A percentile compares a stretch with the other conserved stretches of the same genome.
Conservation (phyloP, 2,329 filamentous ascomycete species). For the Apiospora saccharicola region DNA sequence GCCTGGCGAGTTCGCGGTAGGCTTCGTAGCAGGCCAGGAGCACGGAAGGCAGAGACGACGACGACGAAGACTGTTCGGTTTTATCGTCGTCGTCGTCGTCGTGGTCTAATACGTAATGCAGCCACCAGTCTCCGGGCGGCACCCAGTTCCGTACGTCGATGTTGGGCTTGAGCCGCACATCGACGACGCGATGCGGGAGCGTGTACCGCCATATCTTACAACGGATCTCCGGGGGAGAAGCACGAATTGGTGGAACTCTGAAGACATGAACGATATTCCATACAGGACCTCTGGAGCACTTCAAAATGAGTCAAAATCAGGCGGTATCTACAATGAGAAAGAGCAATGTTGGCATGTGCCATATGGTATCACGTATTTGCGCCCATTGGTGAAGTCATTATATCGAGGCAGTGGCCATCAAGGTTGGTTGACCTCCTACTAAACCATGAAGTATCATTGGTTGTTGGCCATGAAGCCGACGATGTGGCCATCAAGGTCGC, state of each 20-base stretch:
- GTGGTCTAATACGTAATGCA: constrained; percentile 23
- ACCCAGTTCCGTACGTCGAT: constrained; percentile 23
- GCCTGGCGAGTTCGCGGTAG: constrained; percentile 16
- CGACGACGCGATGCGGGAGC: constrained; percentile 2
- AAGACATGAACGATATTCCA: background rate
- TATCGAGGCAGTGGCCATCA: constrained; percentile 7
- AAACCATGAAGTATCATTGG: background rate
- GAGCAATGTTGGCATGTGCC: background rate
- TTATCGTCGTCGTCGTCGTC: background rate
- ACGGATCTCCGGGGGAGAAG: constrained; percentile 25
- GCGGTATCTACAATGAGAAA: background rate
- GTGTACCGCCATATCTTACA: constrained; percentile 23
- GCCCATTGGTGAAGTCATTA: background rate
- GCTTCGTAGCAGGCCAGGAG: constrained; percentile 19
- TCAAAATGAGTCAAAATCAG: background rate
- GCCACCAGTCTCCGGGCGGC: constrained; percentile 25
- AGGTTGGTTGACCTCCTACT: constrained; percentile 5
- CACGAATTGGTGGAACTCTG: constrained; percentile 19
- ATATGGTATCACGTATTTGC: background rate
- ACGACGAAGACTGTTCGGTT: background rate
- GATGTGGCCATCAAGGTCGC: constrained; percentile 9
- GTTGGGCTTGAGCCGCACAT: constrained; percentile 25
- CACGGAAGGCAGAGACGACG: background rate
- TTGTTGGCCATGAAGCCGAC: background rate
- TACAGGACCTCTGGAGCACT: no score